Conservation (phyloP, 805 yeast species). For the Candida insectalens region DNA sequence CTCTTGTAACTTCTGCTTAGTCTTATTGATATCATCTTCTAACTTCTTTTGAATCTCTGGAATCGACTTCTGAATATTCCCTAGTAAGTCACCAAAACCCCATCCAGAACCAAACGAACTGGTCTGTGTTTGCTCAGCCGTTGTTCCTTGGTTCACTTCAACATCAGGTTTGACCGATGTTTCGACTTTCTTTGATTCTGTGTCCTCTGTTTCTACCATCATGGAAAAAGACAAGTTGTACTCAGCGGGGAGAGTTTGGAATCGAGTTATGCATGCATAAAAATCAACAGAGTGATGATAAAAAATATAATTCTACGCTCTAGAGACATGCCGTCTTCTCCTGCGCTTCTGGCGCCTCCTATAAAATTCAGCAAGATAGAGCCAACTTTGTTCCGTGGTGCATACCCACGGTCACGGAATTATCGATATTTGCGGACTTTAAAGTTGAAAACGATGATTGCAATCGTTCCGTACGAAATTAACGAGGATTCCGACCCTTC, state of each 20-base stretch:
- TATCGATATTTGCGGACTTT: conserved; percentile 58
- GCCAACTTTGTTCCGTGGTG: conserved; percentile 68
- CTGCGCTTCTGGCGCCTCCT: conserved; percentile 50
- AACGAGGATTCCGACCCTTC: conserved; percentile 39
- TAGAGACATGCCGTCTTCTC: background rate
- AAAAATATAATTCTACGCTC: too few species aligned
- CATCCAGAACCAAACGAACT: background rate
- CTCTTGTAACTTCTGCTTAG: conserved; percentile 11
- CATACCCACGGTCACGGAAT: conserved; percentile 75
- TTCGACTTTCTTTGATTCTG: too few species aligned
- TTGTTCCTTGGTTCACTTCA: background rate
- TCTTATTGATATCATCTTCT: conserved; percentile 9
- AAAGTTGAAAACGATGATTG: conserved; percentile 59
- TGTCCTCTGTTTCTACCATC: too few species aligned
- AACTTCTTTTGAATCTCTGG: conserved; percentile 13
- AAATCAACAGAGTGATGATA: too few species aligned
- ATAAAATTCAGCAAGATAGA: conserved; percentile 66
- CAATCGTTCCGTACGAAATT: conserved; percentile 73
- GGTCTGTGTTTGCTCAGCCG: background rate
- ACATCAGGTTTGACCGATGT: background rate
- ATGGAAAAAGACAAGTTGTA: too few species aligned
- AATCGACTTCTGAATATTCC: conserved; percentile 22
- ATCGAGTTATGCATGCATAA: too few species aligned
- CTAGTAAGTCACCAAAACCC: conserved; percentile 25
- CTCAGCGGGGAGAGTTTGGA: too few species aligned